A percentile compares a stretch with the other conserved stretches of the same genome.
Conservation (phyloP, 352 stramenopile genomes). For the Pythium brachiatum region DNA sequence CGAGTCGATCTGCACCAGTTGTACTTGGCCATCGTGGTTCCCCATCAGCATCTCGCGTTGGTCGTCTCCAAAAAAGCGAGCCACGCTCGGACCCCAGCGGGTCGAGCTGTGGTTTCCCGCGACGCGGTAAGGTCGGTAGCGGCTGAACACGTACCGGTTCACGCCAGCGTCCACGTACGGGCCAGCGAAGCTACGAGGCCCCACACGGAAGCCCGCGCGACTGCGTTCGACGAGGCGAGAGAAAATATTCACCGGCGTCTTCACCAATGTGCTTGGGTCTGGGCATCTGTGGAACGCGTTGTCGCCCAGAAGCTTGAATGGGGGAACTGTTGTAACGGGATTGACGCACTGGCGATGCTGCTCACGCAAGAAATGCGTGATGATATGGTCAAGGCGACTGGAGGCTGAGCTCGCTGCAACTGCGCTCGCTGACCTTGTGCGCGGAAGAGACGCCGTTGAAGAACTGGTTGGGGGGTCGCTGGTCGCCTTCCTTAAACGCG, state of each 20-base stretch:
- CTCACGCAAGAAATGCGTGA: slow-evolving; percentile 84
- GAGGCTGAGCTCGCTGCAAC: background rate
- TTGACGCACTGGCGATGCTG: slow-evolving; percentile 88
- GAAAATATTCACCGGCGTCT: slow-evolving; percentile 65
- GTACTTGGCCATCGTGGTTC: slow-evolving; percentile 69
- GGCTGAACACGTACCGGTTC: slow-evolving; percentile 77
- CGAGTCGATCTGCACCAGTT: slow-evolving; percentile 53
- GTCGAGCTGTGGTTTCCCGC: slow-evolving; percentile 49
- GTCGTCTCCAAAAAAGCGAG: slow-evolving; percentile 62
- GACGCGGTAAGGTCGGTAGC: slow-evolving; percentile 66
- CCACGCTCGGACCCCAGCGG: slow-evolving; percentile 58
- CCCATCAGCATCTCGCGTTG: slow-evolving; percentile 70
- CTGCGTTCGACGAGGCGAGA: slow-evolving; percentile 51
- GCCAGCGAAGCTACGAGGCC: slow-evolving; percentile 40
- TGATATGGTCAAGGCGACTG: slow-evolving; percentile 79
- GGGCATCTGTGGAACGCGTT: slow-evolving; percentile 69
- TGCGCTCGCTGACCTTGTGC: background rate
- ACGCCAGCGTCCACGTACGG: slow-evolving; percentile 64
- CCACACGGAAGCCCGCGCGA: slow-evolving; percentile 45
- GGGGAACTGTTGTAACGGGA: slow-evolving; percentile 81
- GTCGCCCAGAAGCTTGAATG: slow-evolving; percentile 73
- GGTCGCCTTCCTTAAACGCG: background rate
- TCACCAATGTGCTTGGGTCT: slow-evolving; percentile 43
- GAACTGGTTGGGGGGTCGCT: slow-evolving; percentile 2
- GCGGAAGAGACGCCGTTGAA: background rate